Percentiles rank a stretch among this genome's conserved stretches.
Evolutionary conservation across 2,329 filamentous ascomycete genomes (phyloP).

Genomic region (Botrytis tulipae): DNA sequence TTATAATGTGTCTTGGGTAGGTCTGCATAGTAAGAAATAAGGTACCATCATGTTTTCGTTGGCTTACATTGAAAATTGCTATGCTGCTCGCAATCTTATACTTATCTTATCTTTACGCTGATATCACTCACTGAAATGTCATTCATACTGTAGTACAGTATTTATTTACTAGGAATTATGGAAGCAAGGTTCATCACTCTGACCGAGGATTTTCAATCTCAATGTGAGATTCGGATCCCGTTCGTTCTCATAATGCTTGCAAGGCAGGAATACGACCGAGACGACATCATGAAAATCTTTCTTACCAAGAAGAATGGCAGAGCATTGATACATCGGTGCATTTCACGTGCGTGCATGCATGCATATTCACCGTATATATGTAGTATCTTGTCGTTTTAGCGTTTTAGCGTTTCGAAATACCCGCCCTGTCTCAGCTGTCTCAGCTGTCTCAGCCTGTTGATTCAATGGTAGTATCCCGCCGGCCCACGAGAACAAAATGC

Average conservation of each 20-base stretch:
- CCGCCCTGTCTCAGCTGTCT: neutral
- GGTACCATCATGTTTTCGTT: slow-evolving; percentile 9
- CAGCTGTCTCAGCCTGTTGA: neutral
- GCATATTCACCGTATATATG: neutral
- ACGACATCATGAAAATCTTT: neutral
- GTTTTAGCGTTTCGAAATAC: neutral
- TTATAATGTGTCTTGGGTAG: too few relatives aligned
- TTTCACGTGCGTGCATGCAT: slow-evolving; percentile 1
- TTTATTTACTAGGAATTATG: neutral
- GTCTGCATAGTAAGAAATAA: neutral
- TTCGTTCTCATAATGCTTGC: neutral
- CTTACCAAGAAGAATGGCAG: neutral
- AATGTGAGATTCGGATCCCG: neutral
- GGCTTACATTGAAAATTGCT: slow-evolving; percentile 1
- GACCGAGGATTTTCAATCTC: neutral
- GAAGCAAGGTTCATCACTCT: neutral
- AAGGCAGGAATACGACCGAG: slow-evolving; percentile 1
- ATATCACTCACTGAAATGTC: neutral
- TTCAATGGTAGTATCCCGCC: neutral
- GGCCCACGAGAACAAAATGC: neutral
- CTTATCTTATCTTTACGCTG: neutral
- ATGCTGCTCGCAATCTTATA: neutral
- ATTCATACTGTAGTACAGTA: slow-evolving; percentile 3
- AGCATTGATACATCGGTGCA: neutral
- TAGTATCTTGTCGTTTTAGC: slow-evolving; percentile 8